Conservation (phyloP, 2,329 filamentous ascomycete genomes). For the Bipolaris victoriae region DNA sequence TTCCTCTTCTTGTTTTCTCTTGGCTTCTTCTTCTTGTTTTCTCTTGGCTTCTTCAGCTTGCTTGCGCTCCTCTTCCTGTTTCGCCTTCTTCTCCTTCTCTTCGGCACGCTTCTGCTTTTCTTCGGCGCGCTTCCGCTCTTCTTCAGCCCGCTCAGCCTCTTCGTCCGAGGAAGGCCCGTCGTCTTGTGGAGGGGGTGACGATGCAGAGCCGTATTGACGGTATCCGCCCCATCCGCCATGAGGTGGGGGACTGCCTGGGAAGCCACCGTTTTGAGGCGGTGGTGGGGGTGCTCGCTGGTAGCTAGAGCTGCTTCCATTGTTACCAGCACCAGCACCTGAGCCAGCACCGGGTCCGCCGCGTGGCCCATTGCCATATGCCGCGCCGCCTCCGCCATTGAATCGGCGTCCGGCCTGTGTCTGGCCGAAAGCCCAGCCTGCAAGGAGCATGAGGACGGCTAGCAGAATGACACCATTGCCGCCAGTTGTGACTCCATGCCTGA, state of each 20-base stretch:
- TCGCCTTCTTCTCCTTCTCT: conserved; percentile 29
- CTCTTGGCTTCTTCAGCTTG: conserved; percentile 59
- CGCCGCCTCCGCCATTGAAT: conserved; percentile 36
- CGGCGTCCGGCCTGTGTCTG: conserved; percentile 64
- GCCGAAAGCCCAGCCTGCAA: conserved; percentile 79
- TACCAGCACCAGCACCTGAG: conserved; percentile 36
- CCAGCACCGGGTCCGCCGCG: conserved; percentile 44
- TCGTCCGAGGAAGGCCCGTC: conserved; percentile 40
- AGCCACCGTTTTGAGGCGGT: conserved; percentile 40
- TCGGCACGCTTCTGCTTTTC: conserved; percentile 64
- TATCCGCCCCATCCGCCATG: conserved; percentile 41
- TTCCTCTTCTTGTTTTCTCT: conserved; percentile 64
- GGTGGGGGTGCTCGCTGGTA: conserved; percentile 42
- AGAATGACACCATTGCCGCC: conserved; percentile 76
- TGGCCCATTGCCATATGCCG: conserved; percentile 33
- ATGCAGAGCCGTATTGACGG: conserved; percentile 39
- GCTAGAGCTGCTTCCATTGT: conserved; percentile 29
- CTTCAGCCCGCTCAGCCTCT: conserved; percentile 52
- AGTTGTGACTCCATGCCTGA: conserved; percentile 60
- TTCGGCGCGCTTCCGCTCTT: conserved; percentile 65
- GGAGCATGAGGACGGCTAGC: conserved; percentile 73
- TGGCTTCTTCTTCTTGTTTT: conserved; percentile 59
- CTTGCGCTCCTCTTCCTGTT: conserved; percentile 23
- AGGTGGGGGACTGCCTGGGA: conserved; percentile 42
- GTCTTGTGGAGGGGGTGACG: conserved; percentile 42